Percentiles rank a stretch among this genome's conserved stretches.
phyloP scores from a whole-genome alignment of 352 stramenopile genomes.

The Phytophthora podocarpi region DNA sequence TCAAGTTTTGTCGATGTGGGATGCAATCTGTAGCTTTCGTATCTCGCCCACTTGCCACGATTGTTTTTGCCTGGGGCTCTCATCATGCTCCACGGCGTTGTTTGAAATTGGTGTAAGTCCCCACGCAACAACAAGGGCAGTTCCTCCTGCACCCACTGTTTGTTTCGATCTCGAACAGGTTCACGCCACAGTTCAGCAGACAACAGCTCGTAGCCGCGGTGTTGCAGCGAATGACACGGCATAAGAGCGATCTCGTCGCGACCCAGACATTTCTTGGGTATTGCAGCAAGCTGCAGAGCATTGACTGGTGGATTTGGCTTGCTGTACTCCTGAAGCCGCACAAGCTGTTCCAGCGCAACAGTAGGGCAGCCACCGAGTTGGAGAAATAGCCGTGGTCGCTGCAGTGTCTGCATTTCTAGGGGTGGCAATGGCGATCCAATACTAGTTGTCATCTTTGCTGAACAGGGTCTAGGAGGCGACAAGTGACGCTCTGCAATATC shows the following conservation, averaged over 20 bases:
- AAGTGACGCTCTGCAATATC: conserved; percentile 6
- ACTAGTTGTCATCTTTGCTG: background rate
- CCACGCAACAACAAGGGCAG: conserved; percentile 41
- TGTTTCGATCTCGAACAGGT: conserved; percentile 62
- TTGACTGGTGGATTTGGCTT: conserved; percentile 26
- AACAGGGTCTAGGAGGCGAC: background rate
- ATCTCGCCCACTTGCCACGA: conserved; percentile 57
- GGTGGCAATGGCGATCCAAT: conserved; percentile 30
- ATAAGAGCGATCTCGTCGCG: conserved; percentile 75
- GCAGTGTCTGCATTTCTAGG: conserved; percentile 44
- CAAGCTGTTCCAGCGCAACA: conserved; percentile 50
- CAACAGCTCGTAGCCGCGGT: conserved; percentile 40
- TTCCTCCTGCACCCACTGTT: conserved; percentile 60
- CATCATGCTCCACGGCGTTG: conserved; percentile 45
- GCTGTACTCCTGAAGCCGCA: conserved; percentile 50
- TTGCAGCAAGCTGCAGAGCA: conserved; percentile 45
- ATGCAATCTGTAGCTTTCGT: conserved; percentile 42
- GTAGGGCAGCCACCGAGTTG: conserved; percentile 22
- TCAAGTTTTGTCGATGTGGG: conserved; percentile 1
- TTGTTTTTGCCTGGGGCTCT: conserved; percentile 20
- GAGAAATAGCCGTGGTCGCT: conserved; percentile 52
- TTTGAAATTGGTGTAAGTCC: background rate
- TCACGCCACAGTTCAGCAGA: conserved; percentile 56
- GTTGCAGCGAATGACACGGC: conserved; percentile 64
- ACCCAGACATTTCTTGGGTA: conserved; percentile 54